phyloP scores from a whole-genome alignment of 495 filamentous ascomycete species.

The Talaromyces adpressus region DNA sequence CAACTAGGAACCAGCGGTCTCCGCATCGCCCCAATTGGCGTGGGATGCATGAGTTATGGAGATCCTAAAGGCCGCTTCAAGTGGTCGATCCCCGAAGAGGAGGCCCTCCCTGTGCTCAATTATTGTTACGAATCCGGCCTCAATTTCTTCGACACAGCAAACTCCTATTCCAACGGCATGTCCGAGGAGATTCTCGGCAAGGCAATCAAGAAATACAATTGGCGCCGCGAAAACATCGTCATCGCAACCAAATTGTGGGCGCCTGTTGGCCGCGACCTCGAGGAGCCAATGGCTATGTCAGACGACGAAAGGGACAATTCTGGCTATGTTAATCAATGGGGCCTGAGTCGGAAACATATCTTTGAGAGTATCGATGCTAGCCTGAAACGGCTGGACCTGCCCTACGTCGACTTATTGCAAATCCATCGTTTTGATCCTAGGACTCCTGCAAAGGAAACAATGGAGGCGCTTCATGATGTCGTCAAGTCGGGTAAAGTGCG shows the following conservation, averaged over 20 bases:
- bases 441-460: conserved; percentile 59
- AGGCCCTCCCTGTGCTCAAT: conserved; percentile 59
- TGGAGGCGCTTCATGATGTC: conserved; percentile 65
- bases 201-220: conserved; percentile 37
- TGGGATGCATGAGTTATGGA: conserved; percentile 65
- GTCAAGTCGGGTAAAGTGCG: conserved; percentile 56
- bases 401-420: conserved; percentile 68
- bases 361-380: no score
- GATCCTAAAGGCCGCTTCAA: conserved; percentile 36
- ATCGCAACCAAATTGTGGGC: conserved; percentile 63
- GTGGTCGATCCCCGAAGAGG: conserved; percentile 35
- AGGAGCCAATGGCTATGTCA: conserved; percentile 17
- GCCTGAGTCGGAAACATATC: no score
- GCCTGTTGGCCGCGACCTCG: conserved; percentile 17
- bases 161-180: conserved; percentile 30
- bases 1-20: conserved; percentile 59
- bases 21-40: conserved; percentile 57
- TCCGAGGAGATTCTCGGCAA: conserved; percentile 28
- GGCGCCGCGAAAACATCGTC: conserved; percentile 68
- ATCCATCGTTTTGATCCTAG: conserved; percentile 55
- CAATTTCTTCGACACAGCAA: conserved; percentile 54
- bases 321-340: no score
- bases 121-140: conserved; percentile 62
- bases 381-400: background rate
- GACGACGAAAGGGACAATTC: conserved; percentile 6